Conservation (phyloP, 2,329 filamentous ascomycete genomes). For the Talaromyces verruculosus region DNA sequence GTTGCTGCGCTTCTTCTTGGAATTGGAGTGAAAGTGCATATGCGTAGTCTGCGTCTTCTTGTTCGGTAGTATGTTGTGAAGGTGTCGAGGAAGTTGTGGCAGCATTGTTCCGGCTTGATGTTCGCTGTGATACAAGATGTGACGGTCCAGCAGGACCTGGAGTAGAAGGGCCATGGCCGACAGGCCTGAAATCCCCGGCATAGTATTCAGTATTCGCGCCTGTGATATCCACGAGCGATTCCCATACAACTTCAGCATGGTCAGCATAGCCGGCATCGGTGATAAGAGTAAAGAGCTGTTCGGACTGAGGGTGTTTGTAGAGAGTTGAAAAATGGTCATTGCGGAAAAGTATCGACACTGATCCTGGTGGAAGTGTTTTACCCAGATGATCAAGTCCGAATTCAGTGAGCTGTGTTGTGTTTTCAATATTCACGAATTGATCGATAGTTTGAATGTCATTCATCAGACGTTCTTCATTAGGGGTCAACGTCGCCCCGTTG, state of each 20-base stretch:
- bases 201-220: constrained; percentile 81
- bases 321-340: constrained; percentile 97
- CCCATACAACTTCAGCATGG: constrained; percentile 94
- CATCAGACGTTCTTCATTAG: constrained; percentile 72
- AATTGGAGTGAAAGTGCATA: constrained; percentile 87
- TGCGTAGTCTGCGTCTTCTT: constrained; percentile 69
- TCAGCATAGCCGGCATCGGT: constrained; percentile 88
- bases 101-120: constrained; percentile 28
- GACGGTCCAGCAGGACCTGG: not conserved
- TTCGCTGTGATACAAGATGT: constrained; percentile 29
- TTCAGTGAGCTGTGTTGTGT: constrained; percentile 82
- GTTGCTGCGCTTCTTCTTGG: constrained; percentile 75
- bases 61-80: constrained; percentile 53
- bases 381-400: constrained; percentile 76
- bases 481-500: constrained; percentile 59
- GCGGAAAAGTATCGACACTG: constrained; percentile 86
- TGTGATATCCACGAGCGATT: constrained; percentile 83
- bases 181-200: constrained; percentile 83
- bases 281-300: constrained; percentile 76
- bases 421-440: constrained; percentile 68
- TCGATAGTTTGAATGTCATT: constrained; percentile 84
- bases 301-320: constrained; percentile 79
- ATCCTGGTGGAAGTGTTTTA: constrained; percentile 69
- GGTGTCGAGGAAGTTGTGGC: constrained; percentile 19
- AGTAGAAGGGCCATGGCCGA: constrained; percentile 56